A percentile compares a stretch with the other conserved stretches of the same genome.
phyloP scores from a whole-genome alignment of 257 asterid species.

The Ballota nigra region DNA sequence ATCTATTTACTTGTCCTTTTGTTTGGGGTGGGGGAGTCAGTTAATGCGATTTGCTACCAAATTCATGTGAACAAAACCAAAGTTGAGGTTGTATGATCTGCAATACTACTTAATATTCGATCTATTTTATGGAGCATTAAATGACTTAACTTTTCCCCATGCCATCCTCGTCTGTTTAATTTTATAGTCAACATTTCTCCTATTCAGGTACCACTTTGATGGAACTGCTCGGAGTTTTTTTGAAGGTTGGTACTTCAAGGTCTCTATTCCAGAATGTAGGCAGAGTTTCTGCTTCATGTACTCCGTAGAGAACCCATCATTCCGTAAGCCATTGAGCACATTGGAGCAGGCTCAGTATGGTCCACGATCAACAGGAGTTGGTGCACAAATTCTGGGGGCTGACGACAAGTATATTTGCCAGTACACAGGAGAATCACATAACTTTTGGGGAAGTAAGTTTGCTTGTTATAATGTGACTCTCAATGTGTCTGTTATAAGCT shows the following conservation, averaged over 20 bases:
- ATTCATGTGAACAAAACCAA: not conserved
- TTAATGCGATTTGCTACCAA: not conserved
- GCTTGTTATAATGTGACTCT: not conserved
- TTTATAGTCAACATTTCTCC: not conserved
- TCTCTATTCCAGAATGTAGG: constrained; percentile 89
- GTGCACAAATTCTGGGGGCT: constrained; percentile 96
- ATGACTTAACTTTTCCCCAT: not conserved
- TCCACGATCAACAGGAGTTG: constrained; percentile 85
- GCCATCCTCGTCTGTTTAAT: not conserved
- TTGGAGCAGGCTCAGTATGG: constrained; percentile 69
- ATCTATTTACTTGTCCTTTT: not conserved
- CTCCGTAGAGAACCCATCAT: constrained; percentile 83
- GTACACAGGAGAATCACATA: constrained; percentile 61
- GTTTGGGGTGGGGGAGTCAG: not conserved
- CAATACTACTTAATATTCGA: not conserved
- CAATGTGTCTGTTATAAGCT: not conserved
- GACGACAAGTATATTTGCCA: constrained; percentile 96
- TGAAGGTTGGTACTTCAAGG: constrained; percentile 99
- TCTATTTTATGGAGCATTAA: not conserved
- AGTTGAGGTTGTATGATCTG: not conserved
- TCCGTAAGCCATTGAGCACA: constrained; percentile 52
- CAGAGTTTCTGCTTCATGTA: constrained; percentile 99
- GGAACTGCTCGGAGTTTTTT: constrained; percentile 79
- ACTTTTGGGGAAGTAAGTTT: constrained; percentile 88
- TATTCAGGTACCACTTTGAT: constrained; percentile 83